Evolutionary conservation across 2,329 filamentous ascomycete genomes (phyloP).

Genomic region (Pyrenophora teres): DNA sequence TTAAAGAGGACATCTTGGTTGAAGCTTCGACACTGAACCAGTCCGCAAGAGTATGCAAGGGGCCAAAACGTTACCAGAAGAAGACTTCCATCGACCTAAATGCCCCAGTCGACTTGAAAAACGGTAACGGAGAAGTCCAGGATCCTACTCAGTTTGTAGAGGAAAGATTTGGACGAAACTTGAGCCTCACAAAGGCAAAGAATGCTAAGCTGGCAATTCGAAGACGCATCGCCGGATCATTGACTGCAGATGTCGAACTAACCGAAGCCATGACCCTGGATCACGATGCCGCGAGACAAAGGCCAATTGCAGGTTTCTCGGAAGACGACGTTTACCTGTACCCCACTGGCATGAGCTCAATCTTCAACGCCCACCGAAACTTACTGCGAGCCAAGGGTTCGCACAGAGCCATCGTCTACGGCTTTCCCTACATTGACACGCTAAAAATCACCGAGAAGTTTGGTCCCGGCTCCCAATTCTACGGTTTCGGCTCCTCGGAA

Average conservation of each 20-base stretch:
- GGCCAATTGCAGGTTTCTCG: conserved; percentile 65
- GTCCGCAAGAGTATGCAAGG: conserved; percentile 60
- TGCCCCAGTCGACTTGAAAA: conserved; percentile 15
- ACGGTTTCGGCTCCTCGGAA: conserved; percentile 74
- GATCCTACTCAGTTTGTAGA: conserved; percentile 86
- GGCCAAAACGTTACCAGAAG: conserved; percentile 80
- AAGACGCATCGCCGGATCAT: conserved; percentile 83
- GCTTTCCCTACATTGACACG: conserved; percentile 96
- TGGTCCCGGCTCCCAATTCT: conserved; percentile 85
- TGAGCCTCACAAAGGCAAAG: conserved; percentile 76
- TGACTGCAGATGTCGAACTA: conserved; percentile 74
- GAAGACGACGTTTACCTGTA: conserved; percentile 90
- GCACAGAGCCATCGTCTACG: conserved; percentile 84
- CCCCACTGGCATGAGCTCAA: conserved; percentile 91
- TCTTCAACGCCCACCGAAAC: conserved; percentile 83
- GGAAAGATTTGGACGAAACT: conserved; percentile 89
- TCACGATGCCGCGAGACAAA: conserved; percentile 46
- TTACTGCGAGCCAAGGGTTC: conserved; percentile 67
- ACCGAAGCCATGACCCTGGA: conserved; percentile 61
- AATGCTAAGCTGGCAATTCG: conserved; percentile 86
- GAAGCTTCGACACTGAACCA: conserved; percentile 50
- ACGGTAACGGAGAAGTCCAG: conserved; percentile 51
- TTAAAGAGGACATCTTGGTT: conserved; percentile 70
- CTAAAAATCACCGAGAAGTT: conserved; percentile 95
- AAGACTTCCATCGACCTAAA: conserved; percentile 56